Base-by-base conservation (phyloP, 1,284 basidiomycete species). In the Apiotrichum akiyoshidainum region DNA sequence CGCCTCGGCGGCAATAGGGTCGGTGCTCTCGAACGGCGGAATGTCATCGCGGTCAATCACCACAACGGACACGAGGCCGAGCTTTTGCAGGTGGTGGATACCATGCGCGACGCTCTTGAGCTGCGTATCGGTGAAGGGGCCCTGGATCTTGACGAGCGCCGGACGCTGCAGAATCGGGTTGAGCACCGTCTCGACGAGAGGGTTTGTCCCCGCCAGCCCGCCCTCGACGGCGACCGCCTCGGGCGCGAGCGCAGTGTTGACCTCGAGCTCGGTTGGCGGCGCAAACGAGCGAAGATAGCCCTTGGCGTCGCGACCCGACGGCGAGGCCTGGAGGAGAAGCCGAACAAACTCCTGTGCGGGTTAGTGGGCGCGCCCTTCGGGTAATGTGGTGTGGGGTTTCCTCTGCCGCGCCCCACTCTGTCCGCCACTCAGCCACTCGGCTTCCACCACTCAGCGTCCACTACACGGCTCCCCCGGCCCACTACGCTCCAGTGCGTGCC, bases 81-180 rank as follows among this genome's bases (percentile, higher is more conserved):
- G 87, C 71, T 92, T 94, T 76, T 95, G 91, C 51, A 99, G 85
- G 73, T 97, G 92, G 51, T 93, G 88, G 81, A 99, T 85, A 48
- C 96, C 96, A 45, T 89, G 86, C 34, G 90, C 87, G 65, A 99
- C 91, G 72, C 92, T 94, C 65, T 93, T 88, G 58, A 99, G 86
- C 74, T 99, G 96, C 13, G 87, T 83, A 76, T 96, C 89, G n/a
- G 86, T 90, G 76, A 99, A 99, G 1, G 96, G 96, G 4, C 95
- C 92, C 77, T 99, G 96, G 14, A 99, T 82, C 78, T 99, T 99
- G 72, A 99, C 94, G 11, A 99, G 85, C 1, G 93, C 93, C 1
- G 77, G 73, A 14, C 75, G 83, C 41, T 70, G 73, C 13, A 72
- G 52, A 51, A 91, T 84, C 6, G 92, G 92, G 71, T 92, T 84